Percentiles rank a stretch among this genome's conserved stretches.
Evolutionary conservation across 1,284 basidiomycete genomes (phyloP).

Genomic region (Bondarzewia mesenterica): DNA sequence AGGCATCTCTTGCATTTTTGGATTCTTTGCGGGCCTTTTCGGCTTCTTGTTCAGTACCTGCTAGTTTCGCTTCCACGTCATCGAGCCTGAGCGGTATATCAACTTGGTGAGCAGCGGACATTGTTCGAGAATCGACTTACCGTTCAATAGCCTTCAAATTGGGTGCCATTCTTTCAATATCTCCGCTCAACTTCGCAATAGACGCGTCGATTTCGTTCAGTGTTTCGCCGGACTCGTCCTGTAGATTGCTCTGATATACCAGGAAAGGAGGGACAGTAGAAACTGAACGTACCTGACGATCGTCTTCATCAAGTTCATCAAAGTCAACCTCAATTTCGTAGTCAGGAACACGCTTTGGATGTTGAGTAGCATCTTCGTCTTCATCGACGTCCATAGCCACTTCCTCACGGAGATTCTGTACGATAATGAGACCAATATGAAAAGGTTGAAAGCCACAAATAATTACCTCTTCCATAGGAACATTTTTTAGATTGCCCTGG

Average conservation of each 20-base stretch:
- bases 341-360: conserved; percentile 64
- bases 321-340: conserved; percentile 94
- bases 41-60: conserved; percentile 68
- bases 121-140: conserved; percentile 25
- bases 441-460: neutral
- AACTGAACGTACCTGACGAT: conserved; percentile 46
- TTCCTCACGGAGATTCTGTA: conserved; percentile 71
- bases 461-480: conserved; percentile 89
- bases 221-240: conserved; percentile 64
- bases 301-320: conserved; percentile 72
- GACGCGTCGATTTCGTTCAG: conserved; percentile 73
- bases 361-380: conserved; percentile 60
- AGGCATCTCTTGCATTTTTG: conserved; percentile 83
- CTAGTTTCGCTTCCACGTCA: conserved; percentile 79
- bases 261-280: neutral
- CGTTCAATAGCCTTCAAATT: conserved; percentile 95
- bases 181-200: conserved; percentile 64
- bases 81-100: conserved; percentile 52
- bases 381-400: conserved; percentile 89
- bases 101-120: conserved; percentile 5
- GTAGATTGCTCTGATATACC: no score
- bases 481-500: conserved; percentile 73
- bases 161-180: conserved; percentile 93
- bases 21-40: conserved; percentile 79
- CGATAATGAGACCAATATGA: conserved; percentile 1